Percentiles rank a stretch among this genome's conserved stretches.
Conservation (phyloP, 257 asterid species). For the Ilex asprella region DNA sequence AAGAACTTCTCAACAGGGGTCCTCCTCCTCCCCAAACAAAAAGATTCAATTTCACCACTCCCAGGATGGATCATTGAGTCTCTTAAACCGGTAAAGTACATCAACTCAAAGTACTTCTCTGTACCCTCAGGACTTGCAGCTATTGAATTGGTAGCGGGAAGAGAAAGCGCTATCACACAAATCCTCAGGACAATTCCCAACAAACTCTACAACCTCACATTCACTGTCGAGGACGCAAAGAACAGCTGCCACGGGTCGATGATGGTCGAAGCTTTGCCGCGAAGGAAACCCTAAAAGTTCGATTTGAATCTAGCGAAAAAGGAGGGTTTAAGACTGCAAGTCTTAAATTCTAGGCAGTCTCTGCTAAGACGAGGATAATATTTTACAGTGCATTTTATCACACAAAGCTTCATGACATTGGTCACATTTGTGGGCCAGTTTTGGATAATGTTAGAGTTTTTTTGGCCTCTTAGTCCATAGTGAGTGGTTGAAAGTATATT, state of each 20-base stretch:
- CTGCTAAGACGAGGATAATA: constrained; percentile 38
- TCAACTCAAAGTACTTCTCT: constrained; percentile 59
- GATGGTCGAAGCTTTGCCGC: constrained; percentile 60
- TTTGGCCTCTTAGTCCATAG: constrained; percentile 17
- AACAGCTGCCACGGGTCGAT: constrained; percentile 62
- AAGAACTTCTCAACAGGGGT: constrained; percentile 76
- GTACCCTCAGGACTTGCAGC: constrained; percentile 64
- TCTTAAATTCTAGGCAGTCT: constrained; percentile 44
- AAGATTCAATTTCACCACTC: constrained; percentile 54
- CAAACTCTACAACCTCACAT: constrained; percentile 47
- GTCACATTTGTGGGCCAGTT: constrained; percentile 64
- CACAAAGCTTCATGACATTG: constrained; percentile 43
- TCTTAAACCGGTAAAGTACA: constrained; percentile 51
- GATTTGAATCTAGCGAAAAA: constrained; percentile 40
- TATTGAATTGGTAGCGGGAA: constrained; percentile 63
- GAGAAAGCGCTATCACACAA: constrained; percentile 73
- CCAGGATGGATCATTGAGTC: constrained; percentile 78
- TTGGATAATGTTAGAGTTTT: constrained; percentile 67
- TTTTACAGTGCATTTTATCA: constrained; percentile 62
- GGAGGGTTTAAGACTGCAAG: constrained; percentile 45
- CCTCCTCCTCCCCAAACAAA: constrained; percentile 48
- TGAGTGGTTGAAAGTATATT: no score
- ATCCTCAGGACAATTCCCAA: constrained; percentile 32
- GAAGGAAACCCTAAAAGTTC: constrained; percentile 21
- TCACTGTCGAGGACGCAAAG: constrained; percentile 60